Percentiles rank a stretch among this genome's conserved stretches.
These are phyloP conservation scores for Saraca asoca DNA, from an alignment of 331 rosid species.

Conservation along the genomic window DNA sequence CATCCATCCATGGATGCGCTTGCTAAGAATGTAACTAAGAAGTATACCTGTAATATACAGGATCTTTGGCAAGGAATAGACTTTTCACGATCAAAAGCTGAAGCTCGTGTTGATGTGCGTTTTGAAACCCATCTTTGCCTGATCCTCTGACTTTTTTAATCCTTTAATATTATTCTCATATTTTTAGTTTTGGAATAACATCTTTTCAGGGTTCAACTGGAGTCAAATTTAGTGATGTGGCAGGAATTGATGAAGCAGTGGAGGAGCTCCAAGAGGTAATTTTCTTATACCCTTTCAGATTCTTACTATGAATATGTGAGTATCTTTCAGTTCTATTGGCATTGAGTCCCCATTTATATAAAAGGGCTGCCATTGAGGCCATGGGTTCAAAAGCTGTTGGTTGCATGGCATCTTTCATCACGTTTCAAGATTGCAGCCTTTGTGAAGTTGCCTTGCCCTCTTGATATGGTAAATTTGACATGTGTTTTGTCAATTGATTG, in stretches of 20 bases:
- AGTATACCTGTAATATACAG: slow-evolving; percentile 50
- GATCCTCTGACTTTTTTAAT: slow-evolving; percentile 23
- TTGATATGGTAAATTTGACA: slow-evolving; percentile 9
- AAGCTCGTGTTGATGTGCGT: slow-evolving; percentile 99
- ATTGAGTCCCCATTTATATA: no score
- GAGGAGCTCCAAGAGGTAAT: slow-evolving; percentile 97
- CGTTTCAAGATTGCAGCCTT: background rate
- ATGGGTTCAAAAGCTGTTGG: background rate
- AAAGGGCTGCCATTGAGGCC: background rate
- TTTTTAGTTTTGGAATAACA: slow-evolving; percentile 35
- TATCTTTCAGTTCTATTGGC: slow-evolving; percentile 7
- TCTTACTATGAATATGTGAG: slow-evolving; percentile 1
- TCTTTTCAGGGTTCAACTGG: slow-evolving; percentile 91
- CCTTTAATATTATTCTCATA: slow-evolving; percentile 29
- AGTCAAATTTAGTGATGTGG: slow-evolving; percentile 84
- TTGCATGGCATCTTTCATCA: background rate
- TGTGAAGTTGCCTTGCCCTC: background rate
- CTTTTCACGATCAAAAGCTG: slow-evolving; percentile 95
- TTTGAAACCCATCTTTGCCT: slow-evolving; percentile 28
- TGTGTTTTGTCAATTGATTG: background rate
- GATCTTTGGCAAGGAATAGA: slow-evolving; percentile 99
- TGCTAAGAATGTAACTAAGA: slow-evolving; percentile 31
- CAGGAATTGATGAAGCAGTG: slow-evolving; percentile 98
- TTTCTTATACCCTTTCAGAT: slow-evolving; percentile 23
- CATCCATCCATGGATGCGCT: slow-evolving; percentile 28